Evolutionary conservation across 2,329 filamentous ascomycete species (phyloP), one percentile per base, ranked within the genome.

Genomic region (Penicillium concentricum): DNA sequence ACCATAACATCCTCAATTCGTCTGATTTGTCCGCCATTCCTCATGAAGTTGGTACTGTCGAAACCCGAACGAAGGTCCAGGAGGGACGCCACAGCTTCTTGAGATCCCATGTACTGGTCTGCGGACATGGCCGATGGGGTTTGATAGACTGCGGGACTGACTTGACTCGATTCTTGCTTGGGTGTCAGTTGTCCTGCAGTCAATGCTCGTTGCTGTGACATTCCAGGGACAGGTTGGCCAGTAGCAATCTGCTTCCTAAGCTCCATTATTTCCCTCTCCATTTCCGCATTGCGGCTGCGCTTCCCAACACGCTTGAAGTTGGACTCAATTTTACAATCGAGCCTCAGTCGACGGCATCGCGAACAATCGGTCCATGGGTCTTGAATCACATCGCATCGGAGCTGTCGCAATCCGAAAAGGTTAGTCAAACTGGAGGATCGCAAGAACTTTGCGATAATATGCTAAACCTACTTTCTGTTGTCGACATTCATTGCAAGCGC

Each of bases 241-340:
- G 67, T 70, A 10, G 76, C 77, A 51, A 81, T 75, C 61, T 81
- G 76, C 67, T 75, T 78, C 49, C 79, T 71, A 46, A 83, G 67
- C 63, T 81, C 78, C 34, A 80, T 73, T 37, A 82, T 81, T 64
- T 85, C 75, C 74, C 82, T 73, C 79, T 85, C 79, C 87, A 87
- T 80, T 74, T 84, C 77, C 70, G 85, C 83, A 81, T 87, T 79
- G 77, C 85, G 77, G 61, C 84, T 87, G 56, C 86, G 80, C 74
- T 88, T 88, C 46, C 85, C 86, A 34, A 88, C 76, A 59, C 86
- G 82, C 74, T 87, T 88, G 77, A 88, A 89, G 72, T 86, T 86
- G 59, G 84, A 82, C 67, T 88, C 85, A 70, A 89, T 87, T 66
- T 85, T 84, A 74, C 86, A 88, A 53, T 80, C 78, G 38, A 88